phyloP scores from a whole-genome alignment of 2,329 filamentous ascomycete species.

The Geosmithia morbida region DNA sequence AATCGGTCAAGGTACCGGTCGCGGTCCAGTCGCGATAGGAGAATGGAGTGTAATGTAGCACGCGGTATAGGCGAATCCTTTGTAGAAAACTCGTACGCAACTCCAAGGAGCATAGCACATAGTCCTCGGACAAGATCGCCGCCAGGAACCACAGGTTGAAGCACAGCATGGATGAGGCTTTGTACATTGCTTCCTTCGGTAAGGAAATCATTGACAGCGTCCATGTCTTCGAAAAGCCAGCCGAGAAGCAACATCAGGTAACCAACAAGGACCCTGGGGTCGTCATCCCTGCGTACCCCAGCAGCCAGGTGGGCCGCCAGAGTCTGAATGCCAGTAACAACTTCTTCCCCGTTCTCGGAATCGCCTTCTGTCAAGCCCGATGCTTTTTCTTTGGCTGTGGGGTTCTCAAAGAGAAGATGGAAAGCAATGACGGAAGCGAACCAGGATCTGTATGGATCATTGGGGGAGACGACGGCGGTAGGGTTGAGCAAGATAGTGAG shows the following conservation, averaged over 20 bases:
- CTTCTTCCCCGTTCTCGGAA: slow-evolving; percentile 78
- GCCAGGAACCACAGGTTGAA: slow-evolving; percentile 41
- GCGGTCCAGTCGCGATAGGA: slow-evolving; percentile 64
- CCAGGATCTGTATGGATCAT: slow-evolving; percentile 79
- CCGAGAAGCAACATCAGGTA: slow-evolving; percentile 81
- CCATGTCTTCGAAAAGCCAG: slow-evolving; percentile 86
- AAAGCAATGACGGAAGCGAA: slow-evolving; percentile 80
- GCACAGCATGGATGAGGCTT: slow-evolving; percentile 60
- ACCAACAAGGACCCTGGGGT: slow-evolving; percentile 66
- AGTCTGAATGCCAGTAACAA: slow-evolving; percentile 84
- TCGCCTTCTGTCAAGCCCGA: slow-evolving; percentile 83
- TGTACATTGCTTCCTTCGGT: slow-evolving; percentile 89
- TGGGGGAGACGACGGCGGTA: slow-evolving; percentile 40
- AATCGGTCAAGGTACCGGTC: slow-evolving; percentile 80
- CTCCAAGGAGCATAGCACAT: slow-evolving; percentile 70
- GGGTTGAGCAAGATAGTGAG: slow-evolving; percentile 67
- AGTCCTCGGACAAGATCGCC: slow-evolving; percentile 65
- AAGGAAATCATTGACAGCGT: slow-evolving; percentile 85
- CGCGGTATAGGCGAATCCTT: slow-evolving; percentile 88
- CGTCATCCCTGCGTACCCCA: slow-evolving; percentile 60
- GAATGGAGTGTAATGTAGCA: slow-evolving; percentile 62
- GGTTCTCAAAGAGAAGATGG: slow-evolving; percentile 70
- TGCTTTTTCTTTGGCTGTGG: slow-evolving; percentile 62
- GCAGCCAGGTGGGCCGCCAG: slow-evolving; percentile 76
- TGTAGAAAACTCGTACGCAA: slow-evolving; percentile 93